These are phyloP conservation scores for Tricholoma furcatifolium DNA, from an alignment of 768 basidiomycete genomes.

Conservation along the genomic window DNA sequence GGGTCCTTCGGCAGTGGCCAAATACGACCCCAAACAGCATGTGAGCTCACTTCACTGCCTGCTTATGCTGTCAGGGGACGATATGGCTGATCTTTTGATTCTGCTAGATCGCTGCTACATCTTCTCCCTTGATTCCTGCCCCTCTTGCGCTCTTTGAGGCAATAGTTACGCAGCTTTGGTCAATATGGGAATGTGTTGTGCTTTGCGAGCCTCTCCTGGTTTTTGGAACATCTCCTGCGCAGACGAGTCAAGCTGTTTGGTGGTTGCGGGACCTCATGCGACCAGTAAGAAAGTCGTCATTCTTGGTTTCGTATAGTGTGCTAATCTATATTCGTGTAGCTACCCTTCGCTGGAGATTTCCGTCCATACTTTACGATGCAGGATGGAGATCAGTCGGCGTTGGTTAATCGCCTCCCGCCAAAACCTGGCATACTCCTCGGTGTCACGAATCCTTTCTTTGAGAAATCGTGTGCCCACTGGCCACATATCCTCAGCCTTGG, in stretches of 20 bases:
- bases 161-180: constrained; percentile 68
- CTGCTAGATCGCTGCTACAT: constrained; percentile 64
- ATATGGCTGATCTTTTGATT: constrained; percentile 1
- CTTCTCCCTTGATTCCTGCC: constrained; percentile 55
- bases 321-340: constrained; percentile 38
- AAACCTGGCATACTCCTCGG: constrained; percentile 76
- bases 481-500: constrained; percentile 80
- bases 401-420: constrained; percentile 84
- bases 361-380: constrained; percentile 97
- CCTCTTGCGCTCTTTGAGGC: constrained; percentile 64
- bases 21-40: constrained; percentile 51
- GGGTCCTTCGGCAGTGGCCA: constrained; percentile 47
- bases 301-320: not conserved
- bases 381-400: constrained; percentile 71
- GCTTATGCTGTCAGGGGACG: not conserved
- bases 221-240: constrained; percentile 74
- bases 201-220: constrained; percentile 89
- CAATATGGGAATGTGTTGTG: constrained; percentile 91
- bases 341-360: constrained; percentile 81
- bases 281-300: constrained; percentile 48
- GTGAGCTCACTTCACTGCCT: constrained; percentile 31
- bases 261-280: constrained; percentile 87
- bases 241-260: constrained; percentile 88
- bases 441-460: constrained; percentile 88
- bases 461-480: constrained; percentile 79